A percentile compares a stretch with the other conserved stretches of the same genome.
Conservation (phyloP, 2,329 filamentous ascomycete species). For the Septoria petroselini region DNA sequence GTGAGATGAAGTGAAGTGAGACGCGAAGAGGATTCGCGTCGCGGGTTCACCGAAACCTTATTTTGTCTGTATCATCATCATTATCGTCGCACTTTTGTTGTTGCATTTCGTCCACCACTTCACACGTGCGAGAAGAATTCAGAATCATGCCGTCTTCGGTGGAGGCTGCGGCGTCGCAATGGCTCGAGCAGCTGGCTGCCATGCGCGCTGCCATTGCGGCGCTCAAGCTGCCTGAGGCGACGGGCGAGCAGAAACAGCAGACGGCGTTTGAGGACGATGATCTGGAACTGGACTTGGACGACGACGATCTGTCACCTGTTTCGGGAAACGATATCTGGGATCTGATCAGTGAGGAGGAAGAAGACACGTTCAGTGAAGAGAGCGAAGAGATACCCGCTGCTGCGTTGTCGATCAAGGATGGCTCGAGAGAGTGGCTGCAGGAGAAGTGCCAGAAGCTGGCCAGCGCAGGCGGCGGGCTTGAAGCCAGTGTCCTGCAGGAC, state of each 20-base stretch:
- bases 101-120: no score
- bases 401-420: slow-evolving; percentile 37
- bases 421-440: slow-evolving; percentile 62
- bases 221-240: slow-evolving; percentile 55
- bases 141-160: slow-evolving; percentile 23
- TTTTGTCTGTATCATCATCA: no score
- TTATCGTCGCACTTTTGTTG: no score
- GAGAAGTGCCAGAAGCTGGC: slow-evolving; percentile 67
- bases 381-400: slow-evolving; percentile 50
- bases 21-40: background rate
- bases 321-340: slow-evolving; percentile 87
- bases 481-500: slow-evolving; percentile 66
- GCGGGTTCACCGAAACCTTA: no score
- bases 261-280: slow-evolving; percentile 14
- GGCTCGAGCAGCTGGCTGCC: slow-evolving; percentile 77
- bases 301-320: slow-evolving; percentile 61
- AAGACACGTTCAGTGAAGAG: slow-evolving; percentile 64
- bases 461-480: slow-evolving; percentile 61
- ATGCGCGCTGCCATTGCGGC: slow-evolving; percentile 84
- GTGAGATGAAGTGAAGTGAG: background rate
- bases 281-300: slow-evolving; percentile 58
- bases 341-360: slow-evolving; percentile 73
- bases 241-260: slow-evolving; percentile 46
- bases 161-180: slow-evolving; percentile 44
- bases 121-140: background rate